A percentile compares a stretch with the other conserved stretches of the same genome.
phyloP scores from a whole-genome alignment of 345 rosid species.

The Citrus inodora region DNA sequence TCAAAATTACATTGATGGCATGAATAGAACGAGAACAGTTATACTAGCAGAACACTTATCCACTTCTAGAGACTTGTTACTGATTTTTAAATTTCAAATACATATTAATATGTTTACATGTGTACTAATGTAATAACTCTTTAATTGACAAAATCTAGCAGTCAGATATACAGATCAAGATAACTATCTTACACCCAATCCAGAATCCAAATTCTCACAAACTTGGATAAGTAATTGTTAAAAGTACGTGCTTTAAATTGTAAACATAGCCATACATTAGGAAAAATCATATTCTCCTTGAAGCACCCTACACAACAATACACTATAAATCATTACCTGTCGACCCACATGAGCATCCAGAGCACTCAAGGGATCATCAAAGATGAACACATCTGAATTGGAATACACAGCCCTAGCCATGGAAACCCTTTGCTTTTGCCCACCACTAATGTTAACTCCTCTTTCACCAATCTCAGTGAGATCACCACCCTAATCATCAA shows the following conservation, averaged over 20 bases:
- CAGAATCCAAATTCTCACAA: conserved; percentile 4
- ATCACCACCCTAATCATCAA: conserved; percentile 84
- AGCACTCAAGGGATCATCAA: conserved; percentile 99
- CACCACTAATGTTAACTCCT: conserved; percentile 99
- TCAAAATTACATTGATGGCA: background rate
- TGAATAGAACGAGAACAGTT: background rate
- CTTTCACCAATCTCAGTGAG: conserved; percentile 99
- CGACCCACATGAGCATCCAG: conserved; percentile 98
- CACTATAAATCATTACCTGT: conserved; percentile 50
- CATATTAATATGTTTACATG: background rate
- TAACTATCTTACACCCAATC: background rate
- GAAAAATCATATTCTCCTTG: background rate
- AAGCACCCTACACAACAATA: background rate
- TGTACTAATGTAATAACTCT: background rate
- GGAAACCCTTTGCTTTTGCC: conserved; percentile 99
- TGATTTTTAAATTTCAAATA: background rate
- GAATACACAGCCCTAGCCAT: conserved; percentile 98
- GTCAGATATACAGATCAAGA: background rate
- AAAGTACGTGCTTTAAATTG: background rate
- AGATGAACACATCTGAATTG: conserved; percentile 82
- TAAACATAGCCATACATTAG: background rate
- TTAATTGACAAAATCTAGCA: background rate
- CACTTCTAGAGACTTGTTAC: background rate
- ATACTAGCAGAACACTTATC: background rate
- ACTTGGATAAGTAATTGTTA: background rate